Percentiles rank a stretch among this genome's conserved stretches.
phyloP scores from a whole-genome alignment of 176 grass and related monocot genomes.

The Triticum dicoccoides region DNA sequence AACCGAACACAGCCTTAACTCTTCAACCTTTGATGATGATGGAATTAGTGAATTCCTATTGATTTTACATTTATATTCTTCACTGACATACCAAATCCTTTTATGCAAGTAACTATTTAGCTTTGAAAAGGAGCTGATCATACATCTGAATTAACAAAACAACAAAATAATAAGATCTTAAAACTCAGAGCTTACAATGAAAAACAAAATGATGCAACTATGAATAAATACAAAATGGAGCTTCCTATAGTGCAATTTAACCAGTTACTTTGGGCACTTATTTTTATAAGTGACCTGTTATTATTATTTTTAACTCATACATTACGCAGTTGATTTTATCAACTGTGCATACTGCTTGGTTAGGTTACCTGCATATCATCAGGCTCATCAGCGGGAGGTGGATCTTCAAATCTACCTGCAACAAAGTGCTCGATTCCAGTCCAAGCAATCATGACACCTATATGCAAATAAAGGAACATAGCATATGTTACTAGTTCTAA shows the following conservation, averaged over 20 bases:
- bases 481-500: not conserved
- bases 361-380: constrained; percentile 75
- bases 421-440: constrained; percentile 92
- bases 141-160: not conserved
- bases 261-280: not conserved
- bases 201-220: not conserved
- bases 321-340: not conserved
- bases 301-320: not conserved
- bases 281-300: not conserved
- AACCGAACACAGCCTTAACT: not conserved
- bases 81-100: not conserved
- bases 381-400: constrained; percentile 67
- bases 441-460: constrained; percentile 99
- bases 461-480: constrained; percentile 33
- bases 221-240: not conserved
- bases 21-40: not conserved
- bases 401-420: constrained; percentile 78
- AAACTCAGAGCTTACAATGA: not conserved
- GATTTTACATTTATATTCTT: not conserved
- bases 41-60: not conserved
- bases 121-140: not conserved
- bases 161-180: not conserved
- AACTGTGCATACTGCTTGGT: constrained; percentile 4
- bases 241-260: not conserved
- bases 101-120: not conserved